These are phyloP conservation scores for Nicotiana tomentosiformis DNA, from an alignment of 257 asterid species.

Conservation along the genomic window DNA sequence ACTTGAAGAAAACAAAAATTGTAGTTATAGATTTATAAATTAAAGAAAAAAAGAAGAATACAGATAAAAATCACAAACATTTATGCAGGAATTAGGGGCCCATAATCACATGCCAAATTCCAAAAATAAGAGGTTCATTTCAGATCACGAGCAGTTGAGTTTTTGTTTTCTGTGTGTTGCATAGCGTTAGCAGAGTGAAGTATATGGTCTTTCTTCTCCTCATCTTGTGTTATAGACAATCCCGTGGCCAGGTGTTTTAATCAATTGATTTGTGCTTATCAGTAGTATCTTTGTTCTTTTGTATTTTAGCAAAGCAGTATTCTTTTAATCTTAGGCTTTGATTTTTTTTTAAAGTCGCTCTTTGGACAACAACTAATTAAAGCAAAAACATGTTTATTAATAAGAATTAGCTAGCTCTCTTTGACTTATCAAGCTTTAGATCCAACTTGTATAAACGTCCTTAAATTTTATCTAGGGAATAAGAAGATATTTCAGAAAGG, in stretches of 20 bases:
- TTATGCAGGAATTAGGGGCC: not conserved
- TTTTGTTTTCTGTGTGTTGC: not conserved
- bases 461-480: too few species aligned
- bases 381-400: not conserved
- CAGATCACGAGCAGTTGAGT: not conserved
- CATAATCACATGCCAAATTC: slow-evolving; percentile 2
- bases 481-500: too few species aligned
- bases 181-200: not conserved
- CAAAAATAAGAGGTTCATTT: not conserved
- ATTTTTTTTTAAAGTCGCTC: not conserved
- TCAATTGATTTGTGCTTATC: not conserved
- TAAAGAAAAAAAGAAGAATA: not conserved
- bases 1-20: not conserved
- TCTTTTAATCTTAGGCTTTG: not conserved
- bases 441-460: too few species aligned
- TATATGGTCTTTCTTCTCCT: not conserved
- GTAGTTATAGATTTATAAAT: not conserved
- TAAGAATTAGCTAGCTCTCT: not conserved
- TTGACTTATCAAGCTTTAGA: not conserved
- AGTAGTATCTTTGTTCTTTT: not conserved
- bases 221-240: not conserved
- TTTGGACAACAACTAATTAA: not conserved
- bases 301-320: not conserved
- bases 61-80: not conserved
- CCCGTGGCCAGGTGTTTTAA: not conserved